Evolutionary conservation across 2,329 filamentous ascomycete genomes (phyloP).

Genomic region (Penicillium sp.): DNA sequence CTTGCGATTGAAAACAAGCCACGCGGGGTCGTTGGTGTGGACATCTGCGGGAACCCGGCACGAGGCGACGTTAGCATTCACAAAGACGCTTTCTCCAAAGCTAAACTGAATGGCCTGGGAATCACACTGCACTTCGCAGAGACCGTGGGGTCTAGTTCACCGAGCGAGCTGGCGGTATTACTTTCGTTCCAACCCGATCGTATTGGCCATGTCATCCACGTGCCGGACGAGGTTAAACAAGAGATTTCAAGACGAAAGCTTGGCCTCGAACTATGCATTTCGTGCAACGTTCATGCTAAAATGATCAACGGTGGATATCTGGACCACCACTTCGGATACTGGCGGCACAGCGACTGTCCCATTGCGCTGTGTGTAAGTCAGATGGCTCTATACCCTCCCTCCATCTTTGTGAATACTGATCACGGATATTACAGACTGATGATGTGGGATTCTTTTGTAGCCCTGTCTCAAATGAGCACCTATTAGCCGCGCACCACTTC

Average conservation of each 20-base stretch:
- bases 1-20: constrained; percentile 60
- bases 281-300: constrained; percentile 76
- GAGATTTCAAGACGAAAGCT: constrained; percentile 58
- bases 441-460: constrained; percentile 82
- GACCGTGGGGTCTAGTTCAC: constrained; percentile 57
- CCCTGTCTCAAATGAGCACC: constrained; percentile 74
- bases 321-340: constrained; percentile 77
- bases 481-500: constrained; percentile 72
- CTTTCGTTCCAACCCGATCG: constrained; percentile 68
- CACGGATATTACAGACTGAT: constrained; percentile 62
- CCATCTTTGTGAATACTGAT: constrained; percentile 17
- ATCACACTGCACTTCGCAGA: constrained; percentile 82
- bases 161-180: constrained; percentile 64
- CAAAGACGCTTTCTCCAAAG: constrained; percentile 59
- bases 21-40: constrained; percentile 69
- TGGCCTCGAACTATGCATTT: constrained; percentile 75
- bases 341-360: constrained; percentile 61
- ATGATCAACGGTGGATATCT: constrained; percentile 67
- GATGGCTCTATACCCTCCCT: neutral
- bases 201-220: constrained; percentile 78
- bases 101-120: constrained; percentile 57
- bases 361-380: constrained; percentile 69
- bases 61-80: constrained; percentile 64
- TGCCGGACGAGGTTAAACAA: constrained; percentile 61
- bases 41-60: constrained; percentile 76